Evolutionary conservation across 768 basidiomycete genomes (phyloP), one percentile per base, ranked within the genome.

Genomic region (Boletus vermiculosoides): DNA sequence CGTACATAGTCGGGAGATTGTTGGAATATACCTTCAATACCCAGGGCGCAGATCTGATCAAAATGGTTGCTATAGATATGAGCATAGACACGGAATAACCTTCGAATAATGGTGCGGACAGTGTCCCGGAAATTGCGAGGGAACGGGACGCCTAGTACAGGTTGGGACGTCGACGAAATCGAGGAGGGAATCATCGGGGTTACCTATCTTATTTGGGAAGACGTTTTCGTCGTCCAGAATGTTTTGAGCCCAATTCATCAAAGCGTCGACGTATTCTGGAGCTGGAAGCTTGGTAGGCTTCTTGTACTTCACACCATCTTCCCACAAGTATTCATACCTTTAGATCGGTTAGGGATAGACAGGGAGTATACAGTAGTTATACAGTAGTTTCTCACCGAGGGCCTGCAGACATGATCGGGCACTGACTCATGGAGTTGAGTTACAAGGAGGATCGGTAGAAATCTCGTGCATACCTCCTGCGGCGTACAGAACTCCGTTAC

Each of bases 51-150:
- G 57, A 98, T 92, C 66, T 98, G 96, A 66, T 98, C 97, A 72
- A 99, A 98, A 74, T 99, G 97, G 63, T 94, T 96, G 79, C 94
- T 96, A 78, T 99, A 99, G 68, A 98, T 87, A 71, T 99, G 97
- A 20, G 94, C 97, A 71, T 99, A 99, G 41, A 99, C 91, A 18
- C 97, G 84, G 81, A 99, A 99, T 54, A 99, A 73, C 28, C 97
- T 84, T 45, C 97, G 83, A 55, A 93, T 83, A 57, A 99, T 94
- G 11, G 92, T 93, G 68, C 93, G 88, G 58, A 97, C 89, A 0
- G 92, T 95, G 18, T 92, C 88, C 30, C 87, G 84, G 75, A 97
- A 98, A 68, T 85, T 92, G 68, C 82, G 84, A 1, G 94, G 91
- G 73, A 98, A 98, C 2, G 92, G 86, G 5, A 94, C 86, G 53